Evolutionary conservation across 805 yeast genomes (phyloP), one percentile per base, ranked within the genome.

Genomic region (Suhomyces vadensis): DNA sequence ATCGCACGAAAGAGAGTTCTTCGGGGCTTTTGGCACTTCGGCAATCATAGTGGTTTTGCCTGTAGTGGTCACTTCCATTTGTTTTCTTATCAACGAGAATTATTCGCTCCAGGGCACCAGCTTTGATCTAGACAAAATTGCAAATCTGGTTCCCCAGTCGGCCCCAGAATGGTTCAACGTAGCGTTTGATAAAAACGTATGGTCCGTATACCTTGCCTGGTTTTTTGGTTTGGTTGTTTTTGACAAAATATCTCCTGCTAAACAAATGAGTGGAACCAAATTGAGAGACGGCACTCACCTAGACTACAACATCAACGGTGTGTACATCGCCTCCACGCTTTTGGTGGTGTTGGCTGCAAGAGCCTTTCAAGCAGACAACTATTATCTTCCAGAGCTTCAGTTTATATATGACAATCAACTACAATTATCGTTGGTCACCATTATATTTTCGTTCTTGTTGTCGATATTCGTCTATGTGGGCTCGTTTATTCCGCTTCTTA

Each of bases 261-360:
- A 69, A 46, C 63, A 59, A 19, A 65, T 80, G 53, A 60, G 77
- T 24, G 99, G 99, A 20, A 80, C 83, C 8, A 64, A 61, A 44
- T 68, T 92, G 46, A 75, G 97, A 56, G 96, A 90, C 61, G 94
- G 94, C 2, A 74, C 87, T 1, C 64, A 64, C 39, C 73, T 92
- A 48, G 58, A 62, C 14, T 92, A 92, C 68, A 83, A 85, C 57
- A 86, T 94, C 68, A 92, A 94, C 60, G 98, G 98, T 9, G 63
- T 74, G 39, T 69, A 78, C 20, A 68, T 88, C 47, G 71, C 81
- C 22, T 58, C 74, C 24, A 67, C 51, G 31, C 67, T 57, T 43
- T 60, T 53, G 4, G 50, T 64, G 1, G 29, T 73, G 1, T 61
- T 90, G 19, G 62, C 65, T 1, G 72, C 79, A 10, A 75, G 97